phyloP scores from a whole-genome alignment of 2,329 filamentous ascomycete species.

The Colletotrichum gigasporum region DNA sequence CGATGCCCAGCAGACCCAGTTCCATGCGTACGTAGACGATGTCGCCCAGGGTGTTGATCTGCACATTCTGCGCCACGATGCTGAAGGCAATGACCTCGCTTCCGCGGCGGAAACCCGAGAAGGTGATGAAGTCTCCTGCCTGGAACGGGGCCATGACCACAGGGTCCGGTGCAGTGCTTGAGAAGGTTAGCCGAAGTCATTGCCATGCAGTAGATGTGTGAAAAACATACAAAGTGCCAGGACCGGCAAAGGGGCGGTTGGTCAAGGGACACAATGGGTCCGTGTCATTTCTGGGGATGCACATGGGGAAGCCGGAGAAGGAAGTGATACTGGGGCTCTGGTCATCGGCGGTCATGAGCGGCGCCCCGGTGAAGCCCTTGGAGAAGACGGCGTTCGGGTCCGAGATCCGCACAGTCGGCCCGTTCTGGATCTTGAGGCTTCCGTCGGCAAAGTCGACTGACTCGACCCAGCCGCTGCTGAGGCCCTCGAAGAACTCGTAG shows the following conservation, averaged over 20 bases:
- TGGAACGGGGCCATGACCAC: constrained; percentile 48
- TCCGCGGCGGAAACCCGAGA: constrained; percentile 41
- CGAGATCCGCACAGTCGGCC: constrained; percentile 48
- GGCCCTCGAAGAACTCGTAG: constrained; percentile 46
- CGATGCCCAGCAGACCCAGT: constrained; percentile 44
- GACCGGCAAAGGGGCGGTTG: constrained; percentile 44
- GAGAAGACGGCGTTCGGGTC: constrained; percentile 57
- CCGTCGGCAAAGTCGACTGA: constrained; percentile 44
- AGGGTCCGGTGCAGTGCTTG: constrained; percentile 44
- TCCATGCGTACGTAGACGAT: constrained; percentile 48
- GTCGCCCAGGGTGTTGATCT: constrained; percentile 43
- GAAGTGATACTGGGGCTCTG: constrained; percentile 56
- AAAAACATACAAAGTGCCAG: constrained; percentile 43
- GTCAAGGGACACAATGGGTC: constrained; percentile 46
- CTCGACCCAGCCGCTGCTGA: constrained; percentile 47
- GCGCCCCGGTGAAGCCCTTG: constrained; percentile 45
- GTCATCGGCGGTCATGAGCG: constrained; percentile 58
- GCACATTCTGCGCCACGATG: constrained; percentile 47
- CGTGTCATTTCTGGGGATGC: constrained; percentile 52
- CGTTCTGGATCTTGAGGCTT: constrained; percentile 44
- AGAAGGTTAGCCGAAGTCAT: neutral
- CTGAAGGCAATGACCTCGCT: constrained; percentile 45
- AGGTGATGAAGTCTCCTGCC: constrained; percentile 47
- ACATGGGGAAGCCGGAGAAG: constrained; percentile 63
- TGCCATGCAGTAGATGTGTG: neutral